Conservation (phyloP, 306 rosid genomes). For the Notholithocarpus densiflorus region DNA sequence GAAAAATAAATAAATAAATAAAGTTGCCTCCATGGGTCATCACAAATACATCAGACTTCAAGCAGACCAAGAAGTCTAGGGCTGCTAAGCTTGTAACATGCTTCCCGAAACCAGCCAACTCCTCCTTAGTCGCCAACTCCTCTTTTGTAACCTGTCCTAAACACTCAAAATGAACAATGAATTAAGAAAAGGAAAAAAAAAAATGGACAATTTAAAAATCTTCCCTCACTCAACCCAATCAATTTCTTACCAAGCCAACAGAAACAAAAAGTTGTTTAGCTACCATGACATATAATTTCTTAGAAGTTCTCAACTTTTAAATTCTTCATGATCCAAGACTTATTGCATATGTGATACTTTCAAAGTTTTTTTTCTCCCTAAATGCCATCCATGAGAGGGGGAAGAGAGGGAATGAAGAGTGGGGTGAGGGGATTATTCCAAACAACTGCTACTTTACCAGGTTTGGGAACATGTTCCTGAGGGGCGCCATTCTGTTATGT, state of each 20-base stretch:
- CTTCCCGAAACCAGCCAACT: constrained; percentile 82
- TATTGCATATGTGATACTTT: background rate
- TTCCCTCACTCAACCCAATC: background rate
- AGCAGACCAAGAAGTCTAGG: constrained; percentile 94
- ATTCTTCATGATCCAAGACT: no score
- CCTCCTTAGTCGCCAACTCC: constrained; percentile 87
- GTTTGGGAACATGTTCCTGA: constrained; percentile 94
- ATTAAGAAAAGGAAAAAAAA: background rate
- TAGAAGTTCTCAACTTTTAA: no score
- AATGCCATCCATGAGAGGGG: background rate
- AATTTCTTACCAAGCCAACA: background rate
- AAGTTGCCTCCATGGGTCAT: constrained; percentile 99
- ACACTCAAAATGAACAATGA: background rate
- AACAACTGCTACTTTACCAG: constrained; percentile 41
- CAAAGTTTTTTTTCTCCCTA: background rate
- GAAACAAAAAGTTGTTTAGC: background rate
- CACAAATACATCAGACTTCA: constrained; percentile 95
- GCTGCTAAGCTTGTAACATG: constrained; percentile 99
- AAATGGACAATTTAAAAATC: background rate
- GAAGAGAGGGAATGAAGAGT: background rate
- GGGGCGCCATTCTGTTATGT: constrained; percentile 96
- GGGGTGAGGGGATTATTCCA: background rate
- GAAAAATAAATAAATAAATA: no score
- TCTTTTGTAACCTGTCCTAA: constrained; percentile 78
- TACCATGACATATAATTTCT: background rate